Base-by-base conservation (phyloP, 495 filamentous ascomycete species). In the Neurospora sp. region DNA sequence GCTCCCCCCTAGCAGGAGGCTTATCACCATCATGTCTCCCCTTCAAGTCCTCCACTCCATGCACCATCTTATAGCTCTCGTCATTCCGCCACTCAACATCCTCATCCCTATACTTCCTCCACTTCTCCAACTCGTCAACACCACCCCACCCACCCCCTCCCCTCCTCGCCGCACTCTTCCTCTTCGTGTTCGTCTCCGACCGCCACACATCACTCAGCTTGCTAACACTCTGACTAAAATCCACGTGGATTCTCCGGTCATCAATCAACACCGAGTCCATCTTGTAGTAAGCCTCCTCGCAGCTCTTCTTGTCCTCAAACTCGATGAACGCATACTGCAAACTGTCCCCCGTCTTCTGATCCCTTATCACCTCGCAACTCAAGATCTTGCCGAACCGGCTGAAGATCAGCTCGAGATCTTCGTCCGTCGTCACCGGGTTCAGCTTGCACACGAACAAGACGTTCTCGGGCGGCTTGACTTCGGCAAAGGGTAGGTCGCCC, bases 241-340 rank as follows among this genome's bases (percentile, higher is more conserved):
- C 96, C 70, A 99, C 96, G 81, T 98, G 96, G 72, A 99, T 98
- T 42, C 96, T 92, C 74, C 97, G 94, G 79, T 99, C 96, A 76
- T 99, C 96, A 78, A 98, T 98, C 73, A 99, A 83, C 8, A 98
- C 94, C 6, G 90, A 91, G 80, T 98, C 93, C 96, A 98, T 99
- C 83, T 99, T 99, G 84, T 95, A 95, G 79, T 98, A 99, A 16
- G 96, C 96, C 71, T 94, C 92, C 83, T 98, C 96, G 81, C 95
- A 98, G 74, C 93, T 91, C 76, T 92, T 89, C 80, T 97, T 93
- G 20, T 97, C 90, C 72, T 94, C 93, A 77, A 96, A 99, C 82
- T 99, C 96, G 79, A 99, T 95, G 76, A 99, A 99, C 1, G 96
- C 94, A 81, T 99, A 99, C 80, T 99, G 96, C 46, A 99, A 83